Percentiles rank a stretch among this genome's conserved stretches.
Evolutionary conservation across 495 filamentous ascomycete species (phyloP).

Genomic region (Annulohypoxylon stygium): DNA sequence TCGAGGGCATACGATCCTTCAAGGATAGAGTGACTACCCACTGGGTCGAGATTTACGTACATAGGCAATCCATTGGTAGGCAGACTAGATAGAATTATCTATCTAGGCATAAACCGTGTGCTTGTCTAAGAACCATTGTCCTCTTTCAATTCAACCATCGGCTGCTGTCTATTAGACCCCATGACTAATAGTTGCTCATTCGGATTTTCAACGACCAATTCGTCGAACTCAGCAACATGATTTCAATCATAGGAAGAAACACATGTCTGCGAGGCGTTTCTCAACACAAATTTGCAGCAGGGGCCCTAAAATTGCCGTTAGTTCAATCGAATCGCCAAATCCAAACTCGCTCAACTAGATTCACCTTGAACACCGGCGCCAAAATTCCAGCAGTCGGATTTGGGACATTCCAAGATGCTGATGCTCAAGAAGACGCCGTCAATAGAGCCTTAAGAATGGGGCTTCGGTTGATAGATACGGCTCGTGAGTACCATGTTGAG

Average conservation of each 20-base stretch:
- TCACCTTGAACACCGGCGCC: background rate
- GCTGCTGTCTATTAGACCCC: no score
- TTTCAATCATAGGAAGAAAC: background rate
- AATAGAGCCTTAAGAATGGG: background rate
- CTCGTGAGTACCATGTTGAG: background rate
- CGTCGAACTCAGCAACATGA: background rate
- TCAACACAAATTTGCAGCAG: no score
- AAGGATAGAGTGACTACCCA: no score
- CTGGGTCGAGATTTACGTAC: no score
- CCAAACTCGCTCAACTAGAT: background rate
- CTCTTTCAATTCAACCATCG: no score
- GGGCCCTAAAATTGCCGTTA: no score
- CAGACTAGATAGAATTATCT: no score
- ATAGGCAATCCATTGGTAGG: no score
- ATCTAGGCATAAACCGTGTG: no score
- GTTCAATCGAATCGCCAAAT: background rate
- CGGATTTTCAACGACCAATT: background rate
- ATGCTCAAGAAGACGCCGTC: background rate
- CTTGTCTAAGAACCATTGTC: no score
- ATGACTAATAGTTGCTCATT: no score
- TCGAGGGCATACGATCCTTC: no score
- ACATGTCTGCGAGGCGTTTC: background rate
- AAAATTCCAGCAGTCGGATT: constrained; percentile 2
- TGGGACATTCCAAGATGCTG: background rate
- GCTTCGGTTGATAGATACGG: background rate